Conservation (phyloP, 345 rosid species). For the Citrus trifoliata region DNA sequence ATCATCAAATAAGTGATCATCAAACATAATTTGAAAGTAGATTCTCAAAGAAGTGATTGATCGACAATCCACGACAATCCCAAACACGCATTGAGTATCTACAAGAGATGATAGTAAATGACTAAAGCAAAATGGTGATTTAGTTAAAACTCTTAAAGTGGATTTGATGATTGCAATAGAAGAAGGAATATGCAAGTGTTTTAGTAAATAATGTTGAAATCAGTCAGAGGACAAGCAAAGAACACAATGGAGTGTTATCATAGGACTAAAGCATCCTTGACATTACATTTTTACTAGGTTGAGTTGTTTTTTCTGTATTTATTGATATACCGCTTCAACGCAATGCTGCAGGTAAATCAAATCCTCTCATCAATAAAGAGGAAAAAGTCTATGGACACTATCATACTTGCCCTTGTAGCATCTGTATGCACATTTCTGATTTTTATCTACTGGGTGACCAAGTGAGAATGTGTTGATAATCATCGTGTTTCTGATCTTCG, state of each 20-base stretch:
- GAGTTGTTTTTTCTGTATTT: background rate
- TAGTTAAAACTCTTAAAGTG: background rate
- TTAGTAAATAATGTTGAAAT: background rate
- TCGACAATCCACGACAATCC: background rate
- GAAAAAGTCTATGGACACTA: slow-evolving; percentile 93
- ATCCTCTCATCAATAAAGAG: slow-evolving; percentile 83
- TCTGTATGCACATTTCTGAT: slow-evolving; percentile 94
- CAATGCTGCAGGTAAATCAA: slow-evolving; percentile 69
- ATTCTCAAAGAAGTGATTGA: background rate
- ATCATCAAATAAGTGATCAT: background rate
- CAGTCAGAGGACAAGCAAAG: background rate
- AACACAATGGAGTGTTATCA: background rate
- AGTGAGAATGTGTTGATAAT: slow-evolving; percentile 37
- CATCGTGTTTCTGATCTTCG: background rate
- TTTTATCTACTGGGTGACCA: slow-evolving; percentile 89
- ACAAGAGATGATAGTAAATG: background rate
- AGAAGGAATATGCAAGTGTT: background rate
- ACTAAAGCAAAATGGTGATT: background rate
- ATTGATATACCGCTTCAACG: background rate
- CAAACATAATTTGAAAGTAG: background rate
- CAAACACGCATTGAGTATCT: background rate
- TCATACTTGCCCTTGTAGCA: slow-evolving; percentile 90
- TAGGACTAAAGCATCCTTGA: background rate
- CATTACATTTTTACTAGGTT: background rate
- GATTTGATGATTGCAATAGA: background rate